Conservation (phyloP, 1,284 basidiomycete species). For the Irpex lacteus region DNA sequence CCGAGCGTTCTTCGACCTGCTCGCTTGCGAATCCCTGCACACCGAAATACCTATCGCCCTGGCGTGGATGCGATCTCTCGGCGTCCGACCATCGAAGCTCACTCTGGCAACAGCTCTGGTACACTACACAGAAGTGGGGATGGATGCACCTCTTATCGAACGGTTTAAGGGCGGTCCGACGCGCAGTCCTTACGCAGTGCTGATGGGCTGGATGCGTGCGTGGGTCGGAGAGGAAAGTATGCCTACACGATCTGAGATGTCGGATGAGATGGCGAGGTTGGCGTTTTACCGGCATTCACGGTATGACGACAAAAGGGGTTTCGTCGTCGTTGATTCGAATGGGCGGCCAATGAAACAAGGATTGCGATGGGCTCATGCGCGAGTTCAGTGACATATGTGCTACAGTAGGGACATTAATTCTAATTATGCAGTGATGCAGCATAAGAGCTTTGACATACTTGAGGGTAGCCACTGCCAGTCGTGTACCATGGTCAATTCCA, state of each 20-base stretch:
- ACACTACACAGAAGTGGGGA: slow-evolving; percentile 68
- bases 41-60: slow-evolving; percentile 68
- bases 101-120: slow-evolving; percentile 67
- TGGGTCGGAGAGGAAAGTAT: slow-evolving; percentile 61
- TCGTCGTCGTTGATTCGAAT: not conserved
- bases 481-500: too few relatives aligned
- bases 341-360: not conserved
- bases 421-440: too few relatives aligned
- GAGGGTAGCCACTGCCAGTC: too few relatives aligned
- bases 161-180: slow-evolving; percentile 28
- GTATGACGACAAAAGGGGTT: not conserved
- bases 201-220: slow-evolving; percentile 60
- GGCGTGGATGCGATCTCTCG: slow-evolving; percentile 73
- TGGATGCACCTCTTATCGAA: slow-evolving; percentile 57
- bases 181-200: slow-evolving; percentile 43
- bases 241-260: slow-evolving; percentile 34
- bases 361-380: not conserved
- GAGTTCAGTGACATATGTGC: not conserved
- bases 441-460: too few relatives aligned
- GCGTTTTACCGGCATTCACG: slow-evolving; percentile 7
- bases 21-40: slow-evolving; percentile 49
- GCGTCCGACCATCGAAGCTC: slow-evolving; percentile 47
- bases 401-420: too few relatives aligned
- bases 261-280: slow-evolving; percentile 7
- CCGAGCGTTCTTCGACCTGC: slow-evolving; percentile 61